Conservation (phyloP, 2,329 filamentous ascomycete genomes). For the Geosmithia putterillii region DNA sequence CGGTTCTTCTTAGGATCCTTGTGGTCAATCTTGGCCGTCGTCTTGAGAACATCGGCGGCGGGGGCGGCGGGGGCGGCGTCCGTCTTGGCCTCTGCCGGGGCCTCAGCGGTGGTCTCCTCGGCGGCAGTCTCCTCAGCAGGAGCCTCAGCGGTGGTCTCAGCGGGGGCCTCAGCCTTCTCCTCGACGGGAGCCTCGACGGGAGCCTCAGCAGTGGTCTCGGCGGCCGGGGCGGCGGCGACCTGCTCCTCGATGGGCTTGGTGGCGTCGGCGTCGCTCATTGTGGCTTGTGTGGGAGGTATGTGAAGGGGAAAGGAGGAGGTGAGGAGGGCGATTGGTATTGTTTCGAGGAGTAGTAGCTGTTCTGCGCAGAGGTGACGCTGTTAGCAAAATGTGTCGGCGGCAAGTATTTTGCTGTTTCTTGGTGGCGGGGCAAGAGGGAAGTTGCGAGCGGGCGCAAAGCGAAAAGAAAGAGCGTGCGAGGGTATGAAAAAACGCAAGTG, state of each 20-base stretch:
- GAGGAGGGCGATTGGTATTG: background rate
- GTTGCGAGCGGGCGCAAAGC: too few species aligned
- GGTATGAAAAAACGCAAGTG: background rate
- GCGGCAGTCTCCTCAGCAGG: slow-evolving; percentile 11
- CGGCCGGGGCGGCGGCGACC: background rate
- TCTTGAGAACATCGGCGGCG: slow-evolving; percentile 28
- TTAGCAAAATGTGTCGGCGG: background rate
- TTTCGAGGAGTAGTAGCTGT: background rate
- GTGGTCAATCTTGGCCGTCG: slow-evolving; percentile 23
- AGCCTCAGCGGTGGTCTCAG: slow-evolving; percentile 10
- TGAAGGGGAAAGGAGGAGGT: background rate
- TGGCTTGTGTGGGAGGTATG: slow-evolving; percentile 5
- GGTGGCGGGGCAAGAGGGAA: background rate
- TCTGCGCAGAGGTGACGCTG: background rate
- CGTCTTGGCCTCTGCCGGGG: slow-evolving; percentile 10
- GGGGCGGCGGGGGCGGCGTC: slow-evolving; percentile 9
- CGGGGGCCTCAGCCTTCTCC: slow-evolving; percentile 13
- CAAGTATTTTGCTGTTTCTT: background rate
- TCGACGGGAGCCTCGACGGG: slow-evolving; percentile 10
- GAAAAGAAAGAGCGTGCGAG: too few species aligned
- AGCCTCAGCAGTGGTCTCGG: background rate
- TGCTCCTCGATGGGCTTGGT: slow-evolving; percentile 23
- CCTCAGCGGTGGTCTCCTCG: slow-evolving; percentile 11
- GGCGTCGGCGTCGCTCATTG: slow-evolving; percentile 26
- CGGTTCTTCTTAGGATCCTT: slow-evolving; percentile 39